A percentile compares a stretch with the other conserved stretches of the same genome.
These are phyloP conservation scores for Paecilomyces formosus DNA, from an alignment of 2,329 filamentous ascomycete species.

Conservation along the genomic window DNA sequence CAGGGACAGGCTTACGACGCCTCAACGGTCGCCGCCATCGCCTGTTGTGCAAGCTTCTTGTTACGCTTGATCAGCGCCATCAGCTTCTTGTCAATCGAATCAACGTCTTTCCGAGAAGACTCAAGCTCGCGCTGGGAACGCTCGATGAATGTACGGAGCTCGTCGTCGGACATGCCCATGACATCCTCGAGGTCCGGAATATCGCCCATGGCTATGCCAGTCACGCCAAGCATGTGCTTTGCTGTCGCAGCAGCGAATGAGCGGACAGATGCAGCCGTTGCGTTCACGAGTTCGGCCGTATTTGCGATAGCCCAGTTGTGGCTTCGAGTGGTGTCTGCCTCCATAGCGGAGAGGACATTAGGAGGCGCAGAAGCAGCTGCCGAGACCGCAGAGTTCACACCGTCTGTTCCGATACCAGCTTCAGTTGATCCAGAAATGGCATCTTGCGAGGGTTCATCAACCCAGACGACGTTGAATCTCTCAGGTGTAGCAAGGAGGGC, in stretches of 20 bases:
- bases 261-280: slow-evolving; percentile 26
- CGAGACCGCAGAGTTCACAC: slow-evolving; percentile 16
- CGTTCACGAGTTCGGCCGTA: slow-evolving; percentile 26
- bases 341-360: slow-evolving; percentile 32
- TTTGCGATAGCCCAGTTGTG: slow-evolving; percentile 31
- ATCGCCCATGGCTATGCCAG: slow-evolving; percentile 21
- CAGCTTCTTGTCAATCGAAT: slow-evolving; percentile 38
- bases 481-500: slow-evolving; percentile 38
- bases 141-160: slow-evolving; percentile 30
- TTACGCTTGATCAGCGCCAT: slow-evolving; percentile 33
- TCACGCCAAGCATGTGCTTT: slow-evolving; percentile 29
- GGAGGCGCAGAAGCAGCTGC: slow-evolving; percentile 17
- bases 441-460: slow-evolving; percentile 26
- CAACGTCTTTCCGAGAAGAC: slow-evolving; percentile 61
- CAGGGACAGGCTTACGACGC: slow-evolving; percentile 1
- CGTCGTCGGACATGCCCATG: slow-evolving; percentile 34
- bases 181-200: slow-evolving; percentile 32
- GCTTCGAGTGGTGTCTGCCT: slow-evolving; percentile 29
- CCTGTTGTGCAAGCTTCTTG: slow-evolving; percentile 36
- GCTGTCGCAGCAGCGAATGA: slow-evolving; percentile 28
- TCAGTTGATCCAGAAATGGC: slow-evolving; percentile 17
- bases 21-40: slow-evolving; percentile 22
- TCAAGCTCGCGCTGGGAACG: slow-evolving; percentile 59
- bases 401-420: slow-evolving; percentile 11
- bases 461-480: slow-evolving; percentile 39